Base-by-base conservation (phyloP, 306 rosid species). In the Quercus alba region DNA sequence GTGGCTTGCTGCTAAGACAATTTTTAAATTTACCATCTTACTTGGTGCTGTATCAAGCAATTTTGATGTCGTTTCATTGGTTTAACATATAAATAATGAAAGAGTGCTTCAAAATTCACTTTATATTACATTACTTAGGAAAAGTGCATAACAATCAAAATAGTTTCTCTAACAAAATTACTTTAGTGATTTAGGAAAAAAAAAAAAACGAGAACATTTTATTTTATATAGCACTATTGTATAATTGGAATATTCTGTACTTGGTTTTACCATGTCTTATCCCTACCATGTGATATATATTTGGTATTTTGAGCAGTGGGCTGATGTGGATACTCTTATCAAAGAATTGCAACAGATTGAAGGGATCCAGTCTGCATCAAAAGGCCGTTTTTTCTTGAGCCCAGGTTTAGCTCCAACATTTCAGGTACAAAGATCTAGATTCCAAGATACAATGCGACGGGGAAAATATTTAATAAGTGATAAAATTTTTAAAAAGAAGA, bases 331-430 rank as follows among this genome's bases (percentile, higher is more conserved):
- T 56, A 84, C 84, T 78, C 94, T 95, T 69, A 71, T 91, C 71
- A 82, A 83, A 86, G 98, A 95, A 89, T 85, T 95, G 90, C 86
- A 82, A 87, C 85, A 90, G 76, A 85, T 83, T 70, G 91, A 93
- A 77, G 98, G 92, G 74, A 80, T 95, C 62, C 86, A 88, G 80
- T 87, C 94, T 74, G 95, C 91, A 80, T 85, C 92, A 64, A 93
- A 89, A 90, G 99, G 97, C 77, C 91, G 90, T 66, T 88, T 89
- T 86, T 91, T 93, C 96, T 84, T 86, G 82, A 95, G 99, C 86
- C 99, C 98, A 17, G 99, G 96, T 72, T 91, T 95, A 84, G 94
- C 98, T 83, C 99, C 99, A 55, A 90, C 97, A 44, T 95, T 95
- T 83, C 99, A 95, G 97, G 99, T 90, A 83, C 19, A 7, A 54